Evolutionary conservation across 2,329 filamentous ascomycete species (phyloP), one percentile per base, ranked within the genome.

Genomic region (Claviceps sp.): DNA sequence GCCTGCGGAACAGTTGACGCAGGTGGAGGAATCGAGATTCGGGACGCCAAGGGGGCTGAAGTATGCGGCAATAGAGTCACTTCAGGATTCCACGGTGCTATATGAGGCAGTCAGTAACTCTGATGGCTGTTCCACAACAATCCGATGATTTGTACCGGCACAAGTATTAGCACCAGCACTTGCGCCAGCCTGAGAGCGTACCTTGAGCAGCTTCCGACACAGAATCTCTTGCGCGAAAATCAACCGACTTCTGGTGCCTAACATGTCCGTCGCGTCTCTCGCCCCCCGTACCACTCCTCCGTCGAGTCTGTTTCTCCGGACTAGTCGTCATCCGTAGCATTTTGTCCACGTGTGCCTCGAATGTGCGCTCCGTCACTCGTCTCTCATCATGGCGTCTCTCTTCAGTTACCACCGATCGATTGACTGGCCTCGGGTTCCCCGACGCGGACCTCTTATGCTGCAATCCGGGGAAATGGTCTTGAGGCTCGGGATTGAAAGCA

Each of bases 51-150:
- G 4, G 93, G 93, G 14, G 81, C 80, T 26, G 78, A 75, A 0
- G 80, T 81, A 59, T 81, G 81, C 5, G 79, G 74, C 39, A 90
- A 73, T 22, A 97, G 71, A 1, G 78, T 84, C 8, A 82, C 91
- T 63, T 88, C 79, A 0, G 93, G 91, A 52, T 81, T 83, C 93
- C 93, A 97, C 62, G 72, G 69, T 56, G 68, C 72, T 74, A 17
- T 74, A 17, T 30, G 43, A 46, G 43, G 22, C 2, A 17, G 17
- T 50, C 16, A 50, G 41, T 45, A 10, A 26, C n/a, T 38, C 40
- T 22, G 16, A 26, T 46, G 22, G 11, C 4, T 2, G 17, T 41
- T n/a, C 4, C 48, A 34, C 10, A 34, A 34, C 30, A 11, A 34
- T 11, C 30, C 30, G 30, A 34, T 34, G 30, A 34, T 34, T 11